phyloP scores from a whole-genome alignment of 225 moss, liverwort and hornwort genomes.

The Ulota crispa region DNA sequence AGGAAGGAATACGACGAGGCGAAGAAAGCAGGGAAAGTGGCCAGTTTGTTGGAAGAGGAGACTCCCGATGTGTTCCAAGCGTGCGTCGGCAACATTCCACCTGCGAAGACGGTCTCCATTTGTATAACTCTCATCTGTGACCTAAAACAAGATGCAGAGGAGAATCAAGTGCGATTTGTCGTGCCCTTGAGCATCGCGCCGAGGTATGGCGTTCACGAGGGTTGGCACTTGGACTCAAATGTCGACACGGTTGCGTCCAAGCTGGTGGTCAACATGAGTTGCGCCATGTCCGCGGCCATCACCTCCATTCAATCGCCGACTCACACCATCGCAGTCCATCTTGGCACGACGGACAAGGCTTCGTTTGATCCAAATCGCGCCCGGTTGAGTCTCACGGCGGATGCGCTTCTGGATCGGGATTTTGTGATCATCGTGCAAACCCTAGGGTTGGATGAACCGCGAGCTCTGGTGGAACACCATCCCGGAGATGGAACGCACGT shows the following conservation, averaged over 20 bases:
- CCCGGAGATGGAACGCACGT: slow-evolving; percentile 42
- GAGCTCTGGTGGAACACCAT: slow-evolving; percentile 55
- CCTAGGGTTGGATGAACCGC: slow-evolving; percentile 37
- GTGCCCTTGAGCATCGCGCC: slow-evolving; percentile 57
- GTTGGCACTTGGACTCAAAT: background rate
- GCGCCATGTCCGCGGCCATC: slow-evolving; percentile 41
- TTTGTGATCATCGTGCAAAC: slow-evolving; percentile 46
- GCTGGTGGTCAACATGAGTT: slow-evolving; percentile 31
- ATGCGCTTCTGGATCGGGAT: slow-evolving; percentile 42
- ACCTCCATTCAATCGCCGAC: slow-evolving; percentile 58
- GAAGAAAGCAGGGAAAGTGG: slow-evolving; percentile 38
- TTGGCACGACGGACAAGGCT: slow-evolving; percentile 19
- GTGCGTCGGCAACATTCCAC: slow-evolving; percentile 52
- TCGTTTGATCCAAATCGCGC: slow-evolving; percentile 19
- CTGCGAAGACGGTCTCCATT: slow-evolving; percentile 36
- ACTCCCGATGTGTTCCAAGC: slow-evolving; percentile 53
- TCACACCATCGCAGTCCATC: slow-evolving; percentile 51
- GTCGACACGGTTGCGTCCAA: background rate
- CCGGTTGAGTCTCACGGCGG: slow-evolving; percentile 33
- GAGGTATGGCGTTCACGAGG: slow-evolving; percentile 29
- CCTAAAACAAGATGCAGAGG: slow-evolving; percentile 55
- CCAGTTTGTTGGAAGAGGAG: slow-evolving; percentile 48
- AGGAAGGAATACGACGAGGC: slow-evolving; percentile 40
- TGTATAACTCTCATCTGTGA: slow-evolving; percentile 50
- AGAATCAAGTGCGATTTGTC: slow-evolving; percentile 54